phyloP scores from a whole-genome alignment of 2,329 filamentous ascomycete genomes.

The Pseudogymnoascus sp. region DNA sequence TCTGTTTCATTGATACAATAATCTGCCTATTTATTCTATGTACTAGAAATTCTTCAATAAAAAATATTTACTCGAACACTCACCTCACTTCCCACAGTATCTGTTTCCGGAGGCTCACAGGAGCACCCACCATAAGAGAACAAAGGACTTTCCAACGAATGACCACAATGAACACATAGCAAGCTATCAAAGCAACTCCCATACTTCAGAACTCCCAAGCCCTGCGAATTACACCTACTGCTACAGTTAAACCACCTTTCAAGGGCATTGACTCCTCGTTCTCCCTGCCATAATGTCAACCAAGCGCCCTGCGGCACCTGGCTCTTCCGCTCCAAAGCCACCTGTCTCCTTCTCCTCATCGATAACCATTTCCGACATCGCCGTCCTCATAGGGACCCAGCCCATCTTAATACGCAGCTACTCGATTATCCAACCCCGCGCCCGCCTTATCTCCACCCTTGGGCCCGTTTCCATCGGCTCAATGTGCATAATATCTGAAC shows the following conservation, averaged over 20 bases:
- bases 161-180: not conserved
- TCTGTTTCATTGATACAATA: not conserved
- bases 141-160: not conserved
- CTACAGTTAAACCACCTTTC: not conserved
- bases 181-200: not conserved
- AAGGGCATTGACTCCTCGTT: not conserved
- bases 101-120: not conserved
- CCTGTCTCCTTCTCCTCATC: conserved; percentile 55
- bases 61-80: conserved; percentile 38
- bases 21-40: not conserved
- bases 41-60: not conserved
- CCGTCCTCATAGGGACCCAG: conserved; percentile 61
- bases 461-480: conserved; percentile 76
- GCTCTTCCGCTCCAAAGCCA: conserved; percentile 46
- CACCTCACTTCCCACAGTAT: not conserved
- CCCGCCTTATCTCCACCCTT: conserved; percentile 67
- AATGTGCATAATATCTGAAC: conserved; percentile 74
- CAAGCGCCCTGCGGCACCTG: conserved; percentile 42
- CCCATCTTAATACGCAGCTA: conserved; percentile 72
- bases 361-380: conserved; percentile 55
- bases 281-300: conserved; percentile 21
- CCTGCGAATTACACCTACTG: not conserved
- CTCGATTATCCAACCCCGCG: conserved; percentile 78
- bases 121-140: not conserved
- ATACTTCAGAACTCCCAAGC: not conserved